Percentiles rank a stretch among this genome's conserved stretches.
Conservation (phyloP, 2,329 filamentous ascomycete species). For the Apiospora sp. region DNA sequence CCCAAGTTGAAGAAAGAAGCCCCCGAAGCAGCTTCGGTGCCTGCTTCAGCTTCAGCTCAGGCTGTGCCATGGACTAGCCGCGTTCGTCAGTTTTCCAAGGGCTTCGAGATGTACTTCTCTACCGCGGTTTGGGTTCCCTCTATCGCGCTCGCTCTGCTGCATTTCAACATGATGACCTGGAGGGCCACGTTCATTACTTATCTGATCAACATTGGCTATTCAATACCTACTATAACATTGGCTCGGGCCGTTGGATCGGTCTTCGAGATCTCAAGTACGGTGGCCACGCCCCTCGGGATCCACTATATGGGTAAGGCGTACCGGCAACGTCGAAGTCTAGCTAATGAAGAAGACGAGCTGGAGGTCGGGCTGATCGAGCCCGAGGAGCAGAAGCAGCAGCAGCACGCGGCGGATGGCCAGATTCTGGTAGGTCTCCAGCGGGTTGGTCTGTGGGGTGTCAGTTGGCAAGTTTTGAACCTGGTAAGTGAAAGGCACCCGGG, state of each 20-base stretch:
- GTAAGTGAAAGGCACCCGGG: constrained; percentile 36
- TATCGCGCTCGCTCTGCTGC: constrained; percentile 57
- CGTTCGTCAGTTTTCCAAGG: constrained; percentile 38
- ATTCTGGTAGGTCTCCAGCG: constrained; percentile 45
- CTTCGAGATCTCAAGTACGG: constrained; percentile 51
- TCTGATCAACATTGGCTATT: constrained; percentile 58
- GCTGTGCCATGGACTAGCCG: constrained; percentile 24
- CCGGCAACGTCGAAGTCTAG: constrained; percentile 30
- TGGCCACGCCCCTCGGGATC: constrained; percentile 59
- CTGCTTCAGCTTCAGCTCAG: neutral
- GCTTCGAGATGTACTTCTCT: constrained; percentile 47
- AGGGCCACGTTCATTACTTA: constrained; percentile 63
- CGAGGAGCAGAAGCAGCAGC: neutral
- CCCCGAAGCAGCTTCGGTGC: neutral
- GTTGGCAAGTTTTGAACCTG: constrained; percentile 49
- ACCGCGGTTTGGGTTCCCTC: constrained; percentile 51
- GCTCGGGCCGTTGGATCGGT: constrained; percentile 55
- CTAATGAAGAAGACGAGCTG: constrained; percentile 37
- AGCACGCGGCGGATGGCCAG: constrained; percentile 31
- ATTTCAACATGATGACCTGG: constrained; percentile 64
- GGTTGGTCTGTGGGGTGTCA: constrained; percentile 52
- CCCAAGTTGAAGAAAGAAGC: constrained; percentile 39
- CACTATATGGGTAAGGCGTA: constrained; percentile 44
- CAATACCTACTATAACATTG: constrained; percentile 53
- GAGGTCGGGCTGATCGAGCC: constrained; percentile 29